These are phyloP conservation scores for Saccharomyces hybrid DNA, from an alignment of 1,139 yeast species.

Conservation along the genomic window DNA sequence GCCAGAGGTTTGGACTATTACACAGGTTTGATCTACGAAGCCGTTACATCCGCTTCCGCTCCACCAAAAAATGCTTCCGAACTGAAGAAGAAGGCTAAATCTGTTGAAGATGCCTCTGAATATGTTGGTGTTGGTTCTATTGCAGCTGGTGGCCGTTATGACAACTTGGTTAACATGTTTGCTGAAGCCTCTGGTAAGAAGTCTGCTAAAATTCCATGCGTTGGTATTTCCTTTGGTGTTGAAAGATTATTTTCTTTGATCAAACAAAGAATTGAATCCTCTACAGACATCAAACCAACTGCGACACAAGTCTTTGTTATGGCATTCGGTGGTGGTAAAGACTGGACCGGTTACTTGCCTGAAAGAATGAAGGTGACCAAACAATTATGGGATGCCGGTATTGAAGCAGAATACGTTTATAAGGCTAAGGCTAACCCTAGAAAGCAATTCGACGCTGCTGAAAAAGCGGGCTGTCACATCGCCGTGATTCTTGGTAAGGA, in stretches of 20 bases:
- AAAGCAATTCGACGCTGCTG: slow-evolving; percentile 96
- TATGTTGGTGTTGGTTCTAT: slow-evolving; percentile 97
- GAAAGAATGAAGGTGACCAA: slow-evolving; percentile 87
- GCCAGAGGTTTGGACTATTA: slow-evolving; percentile 97
- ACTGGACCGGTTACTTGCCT: slow-evolving; percentile 83
- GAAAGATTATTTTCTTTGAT: slow-evolving; percentile 88
- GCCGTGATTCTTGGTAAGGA: slow-evolving; percentile 95
- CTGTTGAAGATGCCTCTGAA: slow-evolving; percentile 81
- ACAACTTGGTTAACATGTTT: slow-evolving; percentile 93
- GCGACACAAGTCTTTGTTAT: slow-evolving; percentile 88
- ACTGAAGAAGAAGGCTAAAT: slow-evolving; percentile 47
- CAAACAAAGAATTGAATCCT: slow-evolving; percentile 58
- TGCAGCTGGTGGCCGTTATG: slow-evolving; percentile 98
- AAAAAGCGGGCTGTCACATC: slow-evolving; percentile 80
- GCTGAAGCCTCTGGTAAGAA: slow-evolving; percentile 72
- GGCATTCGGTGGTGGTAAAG: slow-evolving; percentile 98
- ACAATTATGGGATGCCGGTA: slow-evolving; percentile 76
- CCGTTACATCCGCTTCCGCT: slow-evolving; percentile 88
- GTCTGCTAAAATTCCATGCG: slow-evolving; percentile 81
- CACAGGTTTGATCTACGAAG: slow-evolving; percentile 94
- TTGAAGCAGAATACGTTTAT: slow-evolving; percentile 84
- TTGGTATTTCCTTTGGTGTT: slow-evolving; percentile 93
- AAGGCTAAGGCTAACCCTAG: slow-evolving; percentile 89
- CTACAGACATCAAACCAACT: slow-evolving; percentile 61
- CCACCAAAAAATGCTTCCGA: slow-evolving; percentile 77